Conservation (phyloP, 2,329 filamentous ascomycete species). For the Tolypocladium tundrense region DNA sequence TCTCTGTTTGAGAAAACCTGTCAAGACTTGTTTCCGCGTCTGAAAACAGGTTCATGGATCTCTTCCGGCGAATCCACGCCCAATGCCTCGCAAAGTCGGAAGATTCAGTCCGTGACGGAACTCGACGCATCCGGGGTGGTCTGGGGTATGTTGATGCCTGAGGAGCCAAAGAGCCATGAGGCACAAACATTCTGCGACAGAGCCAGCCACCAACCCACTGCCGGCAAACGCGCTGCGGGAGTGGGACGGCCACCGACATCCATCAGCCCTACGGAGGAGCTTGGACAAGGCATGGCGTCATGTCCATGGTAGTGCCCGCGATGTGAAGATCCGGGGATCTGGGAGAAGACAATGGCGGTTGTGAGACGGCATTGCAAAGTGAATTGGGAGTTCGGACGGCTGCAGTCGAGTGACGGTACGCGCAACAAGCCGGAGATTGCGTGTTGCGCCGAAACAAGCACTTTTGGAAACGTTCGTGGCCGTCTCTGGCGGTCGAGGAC, state of each 20-base stretch:
- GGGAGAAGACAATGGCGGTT: neutral
- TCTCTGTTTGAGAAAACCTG: neutral
- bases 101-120: neutral
- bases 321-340: slow-evolving; percentile 13
- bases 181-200: neutral
- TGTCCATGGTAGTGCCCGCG: slow-evolving; percentile 8
- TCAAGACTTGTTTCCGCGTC: neutral
- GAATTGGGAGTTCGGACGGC: neutral
- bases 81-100: neutral
- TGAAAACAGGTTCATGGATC: neutral
- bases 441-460: neutral
- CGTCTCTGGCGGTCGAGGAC: neutral
- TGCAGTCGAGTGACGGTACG: neutral
- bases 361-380: neutral
- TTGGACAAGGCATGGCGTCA: slow-evolving; percentile 16
- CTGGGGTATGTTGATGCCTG: neutral
- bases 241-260: neutral
- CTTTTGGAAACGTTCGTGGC: neutral
- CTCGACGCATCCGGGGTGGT: neutral
- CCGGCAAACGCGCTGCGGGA: neutral
- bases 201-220: neutral
- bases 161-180: neutral
- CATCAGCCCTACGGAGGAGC: slow-evolving; percentile 18
- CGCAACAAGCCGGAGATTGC: neutral
- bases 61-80: neutral